phyloP scores from a whole-genome alignment of 106 monocot genomes.

The Acanthochlamys bracteata region DNA sequence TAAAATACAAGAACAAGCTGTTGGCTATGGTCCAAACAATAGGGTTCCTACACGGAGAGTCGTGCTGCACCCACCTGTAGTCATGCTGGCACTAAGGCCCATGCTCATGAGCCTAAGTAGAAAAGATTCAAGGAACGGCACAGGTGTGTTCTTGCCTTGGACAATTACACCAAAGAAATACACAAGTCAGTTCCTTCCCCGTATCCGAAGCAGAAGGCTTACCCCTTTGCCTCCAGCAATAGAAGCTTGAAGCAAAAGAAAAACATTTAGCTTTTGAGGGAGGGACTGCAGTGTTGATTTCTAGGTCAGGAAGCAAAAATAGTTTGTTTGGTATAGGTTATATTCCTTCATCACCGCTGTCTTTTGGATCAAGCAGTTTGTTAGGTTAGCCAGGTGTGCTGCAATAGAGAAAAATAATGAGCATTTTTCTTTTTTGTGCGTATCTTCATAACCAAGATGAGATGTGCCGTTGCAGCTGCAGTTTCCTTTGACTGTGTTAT shows the following conservation, averaged over 20 bases:
- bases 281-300: too few relatives aligned
- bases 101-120: constrained; percentile 24
- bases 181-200: constrained; percentile 79
- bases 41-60: constrained; percentile 48
- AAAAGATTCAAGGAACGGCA: constrained; percentile 27
- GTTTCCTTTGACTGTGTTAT: too few relatives aligned
- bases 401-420: too few relatives aligned
- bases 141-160: constrained; percentile 91
- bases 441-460: too few relatives aligned
- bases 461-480: too few relatives aligned
- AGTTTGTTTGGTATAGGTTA: too few relatives aligned
- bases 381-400: too few relatives aligned
- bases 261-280: too few relatives aligned
- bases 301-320: too few relatives aligned
- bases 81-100: constrained; percentile 29
- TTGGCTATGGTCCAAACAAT: constrained; percentile 24
- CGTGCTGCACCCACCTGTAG: constrained; percentile 27
- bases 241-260: constrained; percentile 12
- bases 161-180: constrained; percentile 65
- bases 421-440: too few relatives aligned
- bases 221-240: constrained; percentile 29
- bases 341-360: too few relatives aligned
- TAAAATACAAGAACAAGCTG: constrained; percentile 5
- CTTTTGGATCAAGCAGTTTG: too few relatives aligned
- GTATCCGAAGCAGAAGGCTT: constrained; percentile 71